phyloP scores from a whole-genome alignment of 2,329 filamentous ascomycete genomes.

The Acrocalymma vagum region DNA sequence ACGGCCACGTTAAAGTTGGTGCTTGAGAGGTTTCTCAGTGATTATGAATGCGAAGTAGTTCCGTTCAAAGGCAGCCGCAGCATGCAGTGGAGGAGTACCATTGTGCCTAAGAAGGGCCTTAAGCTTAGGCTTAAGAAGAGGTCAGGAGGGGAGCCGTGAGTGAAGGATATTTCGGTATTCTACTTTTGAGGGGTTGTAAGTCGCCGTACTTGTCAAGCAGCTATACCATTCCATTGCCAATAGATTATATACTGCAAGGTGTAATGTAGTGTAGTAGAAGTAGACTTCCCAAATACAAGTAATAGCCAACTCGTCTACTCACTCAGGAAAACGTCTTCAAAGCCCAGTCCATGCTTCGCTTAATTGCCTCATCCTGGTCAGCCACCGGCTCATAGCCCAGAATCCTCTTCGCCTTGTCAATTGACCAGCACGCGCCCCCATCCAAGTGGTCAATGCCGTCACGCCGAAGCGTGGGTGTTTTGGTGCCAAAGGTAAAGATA shows the following conservation, averaged over 20 bases:
- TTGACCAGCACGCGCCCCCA: conserved; percentile 77
- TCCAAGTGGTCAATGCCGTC: conserved; percentile 66
- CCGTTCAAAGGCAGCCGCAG: background rate
- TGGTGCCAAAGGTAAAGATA: conserved; percentile 32
- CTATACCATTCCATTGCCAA: too few species aligned
- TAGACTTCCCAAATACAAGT: too few species aligned
- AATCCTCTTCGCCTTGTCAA: conserved; percentile 73
- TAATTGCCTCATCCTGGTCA: conserved; percentile 66
- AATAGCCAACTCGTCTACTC: too few species aligned
- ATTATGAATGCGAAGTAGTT: conserved; percentile 4
- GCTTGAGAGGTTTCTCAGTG: background rate
- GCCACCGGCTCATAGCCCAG: conserved; percentile 72
- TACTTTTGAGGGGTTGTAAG: too few species aligned
- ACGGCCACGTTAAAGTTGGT: conserved; percentile 2
- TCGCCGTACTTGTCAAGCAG: too few species aligned
- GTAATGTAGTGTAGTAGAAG: too few species aligned
- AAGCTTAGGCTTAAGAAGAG: background rate
- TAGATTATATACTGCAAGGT: too few species aligned
- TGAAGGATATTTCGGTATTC: too few species aligned
- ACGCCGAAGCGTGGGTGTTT: conserved; percentile 48
- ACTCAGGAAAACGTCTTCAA: conserved; percentile 1
- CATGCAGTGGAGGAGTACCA: conserved; percentile 6
- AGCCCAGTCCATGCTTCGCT: conserved; percentile 27
- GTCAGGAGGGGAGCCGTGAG: background rate
- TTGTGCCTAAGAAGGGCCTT: conserved; percentile 3